phyloP scores from a whole-genome alignment of 345 rosid species.

The Cardamine resedifolia region DNA sequence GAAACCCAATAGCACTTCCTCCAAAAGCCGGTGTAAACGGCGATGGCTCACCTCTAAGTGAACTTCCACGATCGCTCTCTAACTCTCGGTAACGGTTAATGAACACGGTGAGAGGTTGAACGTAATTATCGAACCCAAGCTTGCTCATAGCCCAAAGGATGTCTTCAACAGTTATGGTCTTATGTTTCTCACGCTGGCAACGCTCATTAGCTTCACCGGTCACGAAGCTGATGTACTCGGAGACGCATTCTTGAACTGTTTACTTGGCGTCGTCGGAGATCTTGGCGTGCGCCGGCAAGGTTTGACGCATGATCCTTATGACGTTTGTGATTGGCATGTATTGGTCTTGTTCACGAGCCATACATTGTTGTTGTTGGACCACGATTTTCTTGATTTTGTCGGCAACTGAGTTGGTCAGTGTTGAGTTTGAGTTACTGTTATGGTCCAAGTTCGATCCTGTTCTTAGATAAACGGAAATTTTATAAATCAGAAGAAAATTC shows the following conservation, averaged over 20 bases:
- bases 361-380: slow-evolving; percentile 19
- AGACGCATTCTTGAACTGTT: slow-evolving; percentile 67
- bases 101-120: slow-evolving; percentile 46
- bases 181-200: slow-evolving; percentile 69
- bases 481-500: neutral
- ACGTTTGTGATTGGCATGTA: slow-evolving; percentile 80
- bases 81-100: slow-evolving; percentile 49
- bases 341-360: slow-evolving; percentile 58
- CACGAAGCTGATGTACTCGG: slow-evolving; percentile 70
- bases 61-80: slow-evolving; percentile 42
- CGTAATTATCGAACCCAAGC: slow-evolving; percentile 62
- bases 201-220: slow-evolving; percentile 78
- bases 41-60: slow-evolving; percentile 28
- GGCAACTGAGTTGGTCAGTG: neutral
- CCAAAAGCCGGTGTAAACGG: slow-evolving; percentile 10
- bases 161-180: slow-evolving; percentile 67
- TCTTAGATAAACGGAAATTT: neutral
- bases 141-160: slow-evolving; percentile 67
- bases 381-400: neutral
- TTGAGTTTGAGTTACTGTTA: slow-evolving; percentile 9
- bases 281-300: slow-evolving; percentile 57
- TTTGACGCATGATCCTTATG: slow-evolving; percentile 64
- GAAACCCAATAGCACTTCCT: slow-evolving; percentile 27
- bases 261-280: slow-evolving; percentile 77
- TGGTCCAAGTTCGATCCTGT: slow-evolving; percentile 32